Evolutionary conservation across 1,284 basidiomycete genomes (phyloP).

Genomic region (Cystobasidium sp.): DNA sequence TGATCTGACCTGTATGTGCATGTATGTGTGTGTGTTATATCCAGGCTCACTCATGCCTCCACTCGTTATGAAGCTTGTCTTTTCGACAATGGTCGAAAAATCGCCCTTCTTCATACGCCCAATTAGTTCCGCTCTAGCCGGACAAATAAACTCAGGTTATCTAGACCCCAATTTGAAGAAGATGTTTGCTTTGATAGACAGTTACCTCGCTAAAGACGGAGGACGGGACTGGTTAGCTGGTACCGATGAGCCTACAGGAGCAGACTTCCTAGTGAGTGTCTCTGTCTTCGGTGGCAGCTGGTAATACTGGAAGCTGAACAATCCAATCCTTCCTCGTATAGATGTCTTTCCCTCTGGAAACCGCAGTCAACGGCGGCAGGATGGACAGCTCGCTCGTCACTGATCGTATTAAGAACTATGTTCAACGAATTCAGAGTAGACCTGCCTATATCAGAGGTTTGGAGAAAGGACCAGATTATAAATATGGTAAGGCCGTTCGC

Average conservation of each 20-base stretch:
- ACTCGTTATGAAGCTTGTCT: constrained; percentile 38
- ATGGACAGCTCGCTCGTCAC: constrained; percentile 31
- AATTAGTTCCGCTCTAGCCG: constrained; percentile 10
- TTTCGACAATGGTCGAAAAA: constrained; percentile 19
- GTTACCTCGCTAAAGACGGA: constrained; percentile 39
- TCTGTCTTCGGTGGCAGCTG: too few relatives aligned
- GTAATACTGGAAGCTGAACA: not conserved
- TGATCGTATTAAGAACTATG: constrained; percentile 45
- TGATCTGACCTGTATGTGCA: not conserved
- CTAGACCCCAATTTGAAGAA: constrained; percentile 34
- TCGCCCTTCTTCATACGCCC: constrained; percentile 41
- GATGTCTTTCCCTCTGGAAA: constrained; percentile 40
- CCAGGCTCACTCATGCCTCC: constrained; percentile 32
- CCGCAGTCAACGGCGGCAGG: constrained; percentile 10
- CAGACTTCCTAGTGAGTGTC: constrained; percentile 31
- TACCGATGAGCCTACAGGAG: constrained; percentile 43
- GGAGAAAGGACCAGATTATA: constrained; percentile 45
- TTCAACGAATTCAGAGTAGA: constrained; percentile 43
- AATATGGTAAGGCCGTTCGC: constrained; percentile 24
- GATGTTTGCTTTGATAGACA: constrained; percentile 26
- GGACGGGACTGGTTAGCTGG: constrained; percentile 47
- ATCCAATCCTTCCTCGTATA: not conserved
- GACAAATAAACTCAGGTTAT: constrained; percentile 10
- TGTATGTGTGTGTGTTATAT: not conserved
- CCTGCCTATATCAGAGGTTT: constrained; percentile 47